Evolutionary conservation across 1,139 yeast genomes (phyloP).

Genomic region (Pichia sp.): DNA sequence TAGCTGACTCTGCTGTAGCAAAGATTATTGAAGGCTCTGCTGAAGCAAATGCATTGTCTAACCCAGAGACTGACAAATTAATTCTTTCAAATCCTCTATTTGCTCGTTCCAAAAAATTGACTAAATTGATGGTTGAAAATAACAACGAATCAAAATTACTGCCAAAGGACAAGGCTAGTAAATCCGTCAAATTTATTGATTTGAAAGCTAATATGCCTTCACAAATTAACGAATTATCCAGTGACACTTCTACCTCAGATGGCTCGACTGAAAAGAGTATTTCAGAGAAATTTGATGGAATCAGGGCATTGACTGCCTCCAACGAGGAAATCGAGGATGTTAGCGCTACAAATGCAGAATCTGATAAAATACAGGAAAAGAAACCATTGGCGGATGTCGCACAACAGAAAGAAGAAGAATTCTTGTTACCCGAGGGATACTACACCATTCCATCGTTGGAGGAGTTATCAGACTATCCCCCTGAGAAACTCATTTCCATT

Average conservation of each 20-base stretch:
- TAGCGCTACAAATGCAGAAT: neutral
- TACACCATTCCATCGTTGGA: slow-evolving; percentile 80
- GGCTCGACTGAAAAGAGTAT: neutral
- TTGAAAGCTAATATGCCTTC: slow-evolving; percentile 15
- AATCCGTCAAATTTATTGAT: slow-evolving; percentile 7
- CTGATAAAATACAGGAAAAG: neutral
- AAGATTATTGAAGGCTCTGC: slow-evolving; percentile 20
- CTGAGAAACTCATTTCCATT: slow-evolving; percentile 63
- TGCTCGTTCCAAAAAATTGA: slow-evolving; percentile 57
- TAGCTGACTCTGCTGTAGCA: slow-evolving; percentile 26
- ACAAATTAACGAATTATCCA: neutral
- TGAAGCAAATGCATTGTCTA: slow-evolving; percentile 29
- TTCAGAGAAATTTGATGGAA: neutral
- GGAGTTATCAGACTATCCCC: slow-evolving; percentile 53
- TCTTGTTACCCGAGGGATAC: slow-evolving; percentile 57
- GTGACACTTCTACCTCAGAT: neutral
- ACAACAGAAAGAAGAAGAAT: neutral
- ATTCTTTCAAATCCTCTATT: slow-evolving; percentile 70
- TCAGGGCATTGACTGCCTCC: slow-evolving; percentile 1
- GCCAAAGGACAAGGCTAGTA: neutral
- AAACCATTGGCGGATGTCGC: neutral
- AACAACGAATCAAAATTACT: slow-evolving; percentile 28
- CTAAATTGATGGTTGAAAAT: slow-evolving; percentile 52
- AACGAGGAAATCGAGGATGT: neutral
- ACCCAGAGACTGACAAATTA: slow-evolving; percentile 55